Evolutionary conservation across 2,329 filamentous ascomycete genomes (phyloP).

Genomic region (Blastomyces emzantsi): DNA sequence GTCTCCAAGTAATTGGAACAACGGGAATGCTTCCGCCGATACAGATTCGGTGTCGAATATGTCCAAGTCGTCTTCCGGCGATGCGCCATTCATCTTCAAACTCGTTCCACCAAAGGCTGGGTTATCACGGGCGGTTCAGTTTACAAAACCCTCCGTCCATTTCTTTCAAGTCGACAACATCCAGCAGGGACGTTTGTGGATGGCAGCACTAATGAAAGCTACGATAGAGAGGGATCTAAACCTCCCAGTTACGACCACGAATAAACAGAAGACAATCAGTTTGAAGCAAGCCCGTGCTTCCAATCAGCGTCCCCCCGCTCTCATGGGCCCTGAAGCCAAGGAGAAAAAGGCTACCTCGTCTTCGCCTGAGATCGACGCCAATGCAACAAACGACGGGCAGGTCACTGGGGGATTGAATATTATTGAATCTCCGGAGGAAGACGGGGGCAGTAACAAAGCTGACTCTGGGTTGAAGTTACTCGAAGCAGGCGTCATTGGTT

Average conservation of each 20-base stretch:
- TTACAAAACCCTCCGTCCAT: slow-evolving; percentile 94
- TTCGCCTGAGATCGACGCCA: neutral
- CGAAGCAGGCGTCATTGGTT: neutral
- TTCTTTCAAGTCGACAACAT: slow-evolving; percentile 95
- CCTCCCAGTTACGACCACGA: slow-evolving; percentile 70
- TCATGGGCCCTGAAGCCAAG: slow-evolving; percentile 54
- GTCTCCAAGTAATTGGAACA: slow-evolving; percentile 36
- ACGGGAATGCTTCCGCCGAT: slow-evolving; percentile 27
- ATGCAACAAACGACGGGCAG: slow-evolving; percentile 24
- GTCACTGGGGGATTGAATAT: slow-evolving; percentile 27
- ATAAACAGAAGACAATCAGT: slow-evolving; percentile 94
- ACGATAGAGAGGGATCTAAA: slow-evolving; percentile 86
- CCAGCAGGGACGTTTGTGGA: slow-evolving; percentile 84
- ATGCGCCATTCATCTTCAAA: slow-evolving; percentile 94
- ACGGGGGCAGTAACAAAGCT: slow-evolving; percentile 14
- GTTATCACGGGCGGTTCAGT: slow-evolving; percentile 83
- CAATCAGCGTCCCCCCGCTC: slow-evolving; percentile 78
- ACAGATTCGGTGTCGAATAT: slow-evolving; percentile 4
- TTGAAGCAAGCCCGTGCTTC: slow-evolving; percentile 78
- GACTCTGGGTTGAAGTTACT: slow-evolving; percentile 4
- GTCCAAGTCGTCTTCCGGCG: neutral
- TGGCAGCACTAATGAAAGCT: slow-evolving; percentile 97
- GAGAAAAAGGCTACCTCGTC: slow-evolving; percentile 3
- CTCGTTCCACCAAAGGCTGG: slow-evolving; percentile 83
- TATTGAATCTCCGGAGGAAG: slow-evolving; percentile 18